Conservation (phyloP, 192 early-diverging fungal genomes). For the Phlyctochytrium planicorne region DNA sequence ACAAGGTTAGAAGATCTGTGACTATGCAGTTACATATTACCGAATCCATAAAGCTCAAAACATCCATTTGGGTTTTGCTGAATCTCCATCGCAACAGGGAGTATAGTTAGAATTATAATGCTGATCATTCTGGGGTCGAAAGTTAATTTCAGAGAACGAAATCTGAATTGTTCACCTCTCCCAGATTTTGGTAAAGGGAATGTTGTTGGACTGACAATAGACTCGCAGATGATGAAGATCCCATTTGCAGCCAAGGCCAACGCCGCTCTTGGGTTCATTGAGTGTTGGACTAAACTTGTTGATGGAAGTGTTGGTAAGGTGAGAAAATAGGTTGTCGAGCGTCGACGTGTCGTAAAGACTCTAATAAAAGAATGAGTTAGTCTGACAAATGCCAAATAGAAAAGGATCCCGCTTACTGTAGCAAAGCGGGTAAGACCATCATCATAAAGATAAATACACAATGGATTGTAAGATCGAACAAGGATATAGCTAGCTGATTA, state of each 20-base stretch:
- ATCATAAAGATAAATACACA: constrained; percentile 43
- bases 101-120: constrained; percentile 37
- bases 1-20: background rate
- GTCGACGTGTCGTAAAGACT: constrained; percentile 19
- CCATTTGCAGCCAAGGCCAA: constrained; percentile 51
- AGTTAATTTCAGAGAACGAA: background rate
- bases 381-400: background rate
- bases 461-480: constrained; percentile 40
- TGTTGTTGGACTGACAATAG: constrained; percentile 19
- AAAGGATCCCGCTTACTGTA: constrained; percentile 22
- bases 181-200: constrained; percentile 33
- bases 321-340: constrained; percentile 40
- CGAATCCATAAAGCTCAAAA: constrained; percentile 55
- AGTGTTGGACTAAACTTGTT: constrained; percentile 45
- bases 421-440: constrained; percentile 49
- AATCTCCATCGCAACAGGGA: constrained; percentile 36
- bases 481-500: constrained; percentile 36
- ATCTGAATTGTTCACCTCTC: constrained; percentile 7
- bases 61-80: constrained; percentile 21
- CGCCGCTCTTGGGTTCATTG: constrained; percentile 31
- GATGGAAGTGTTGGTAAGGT: constrained; percentile 57
- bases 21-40: constrained; percentile 4
- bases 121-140: constrained; percentile 33
- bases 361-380: constrained; percentile 10
- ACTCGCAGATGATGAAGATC: constrained; percentile 24